These are phyloP conservation scores for Talaromyces sp. DNA, from an alignment of 2,329 filamentous ascomycete species.

Conservation along the genomic window DNA sequence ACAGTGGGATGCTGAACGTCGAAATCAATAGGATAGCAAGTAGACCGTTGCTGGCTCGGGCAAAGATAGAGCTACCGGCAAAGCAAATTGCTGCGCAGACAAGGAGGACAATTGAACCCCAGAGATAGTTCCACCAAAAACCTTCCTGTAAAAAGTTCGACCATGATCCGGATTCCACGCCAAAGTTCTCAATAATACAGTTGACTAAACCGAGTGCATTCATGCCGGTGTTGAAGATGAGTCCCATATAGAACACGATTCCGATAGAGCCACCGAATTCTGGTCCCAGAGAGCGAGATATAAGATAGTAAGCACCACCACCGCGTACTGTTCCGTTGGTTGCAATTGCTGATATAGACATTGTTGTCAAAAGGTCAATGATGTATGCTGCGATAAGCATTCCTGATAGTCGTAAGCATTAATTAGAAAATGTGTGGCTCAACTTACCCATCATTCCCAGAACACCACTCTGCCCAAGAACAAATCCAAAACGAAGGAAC, in stretches of 20 bases:
- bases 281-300: slow-evolving; percentile 78
- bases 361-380: slow-evolving; percentile 77
- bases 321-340: slow-evolving; percentile 86
- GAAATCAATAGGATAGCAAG: slow-evolving; percentile 68
- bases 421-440: not conserved
- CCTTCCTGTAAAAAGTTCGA: slow-evolving; percentile 62
- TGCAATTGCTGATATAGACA: slow-evolving; percentile 83
- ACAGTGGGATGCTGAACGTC: slow-evolving; percentile 77
- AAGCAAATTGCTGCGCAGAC: slow-evolving; percentile 73
- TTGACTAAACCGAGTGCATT: slow-evolving; percentile 84
- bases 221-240: slow-evolving; percentile 79
- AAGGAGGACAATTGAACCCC: slow-evolving; percentile 68
- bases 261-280: slow-evolving; percentile 89
- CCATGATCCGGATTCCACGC: slow-evolving; percentile 55
- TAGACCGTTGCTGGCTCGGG: slow-evolving; percentile 73
- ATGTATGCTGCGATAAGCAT: slow-evolving; percentile 73
- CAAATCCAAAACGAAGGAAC: slow-evolving; percentile 84
- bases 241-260: slow-evolving; percentile 85
- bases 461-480: slow-evolving; percentile 75
- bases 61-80: slow-evolving; percentile 75
- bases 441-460: slow-evolving; percentile 70
- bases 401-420: slow-evolving; percentile 42
- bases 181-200: slow-evolving; percentile 74
- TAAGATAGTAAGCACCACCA: slow-evolving; percentile 84
- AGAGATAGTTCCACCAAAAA: slow-evolving; percentile 73